These are phyloP conservation scores for Chaetomium sp. DNA, from an alignment of 2,329 filamentous ascomycete species.

Conservation along the genomic window DNA sequence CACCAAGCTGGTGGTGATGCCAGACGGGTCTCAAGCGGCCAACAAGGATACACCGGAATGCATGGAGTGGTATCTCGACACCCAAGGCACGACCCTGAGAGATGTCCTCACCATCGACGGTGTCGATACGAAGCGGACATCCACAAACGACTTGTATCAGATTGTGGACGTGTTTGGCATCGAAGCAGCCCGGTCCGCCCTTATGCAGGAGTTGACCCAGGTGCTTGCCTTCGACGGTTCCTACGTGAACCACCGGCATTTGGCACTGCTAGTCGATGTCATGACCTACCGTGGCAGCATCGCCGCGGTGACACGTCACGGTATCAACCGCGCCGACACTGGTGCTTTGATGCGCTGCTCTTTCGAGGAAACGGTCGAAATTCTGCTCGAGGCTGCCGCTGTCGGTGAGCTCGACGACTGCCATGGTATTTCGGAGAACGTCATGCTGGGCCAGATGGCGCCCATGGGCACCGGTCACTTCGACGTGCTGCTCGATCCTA, in stretches of 20 bases:
- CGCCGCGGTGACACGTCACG: slow-evolving; percentile 95
- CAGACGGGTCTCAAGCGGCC: slow-evolving; percentile 73
- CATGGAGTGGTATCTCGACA: slow-evolving; percentile 95
- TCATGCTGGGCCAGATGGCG: slow-evolving; percentile 96
- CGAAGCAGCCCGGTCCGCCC: slow-evolving; percentile 83
- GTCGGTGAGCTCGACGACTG: slow-evolving; percentile 97
- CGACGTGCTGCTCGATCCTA: slow-evolving; percentile 88
- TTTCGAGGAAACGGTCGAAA: slow-evolving; percentile 98
- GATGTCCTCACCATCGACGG: slow-evolving; percentile 84
- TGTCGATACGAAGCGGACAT: slow-evolving; percentile 82
- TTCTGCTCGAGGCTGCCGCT: slow-evolving; percentile 91
- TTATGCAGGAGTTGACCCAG: slow-evolving; percentile 85
- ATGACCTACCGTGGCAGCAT: slow-evolving; percentile 96
- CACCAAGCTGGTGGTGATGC: slow-evolving; percentile 64
- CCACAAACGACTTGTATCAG: slow-evolving; percentile 95
- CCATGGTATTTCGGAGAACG: slow-evolving; percentile 96
- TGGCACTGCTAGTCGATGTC: slow-evolving; percentile 91
- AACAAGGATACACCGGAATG: slow-evolving; percentile 74
- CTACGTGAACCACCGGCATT: slow-evolving; percentile 98
- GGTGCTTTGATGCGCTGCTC: slow-evolving; percentile 99
- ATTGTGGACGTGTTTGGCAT: slow-evolving; percentile 95
- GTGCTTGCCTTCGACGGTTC: slow-evolving; percentile 98
- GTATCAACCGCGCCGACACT: slow-evolving; percentile 97
- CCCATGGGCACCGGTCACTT: slow-evolving; percentile 97
- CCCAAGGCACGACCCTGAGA: slow-evolving; percentile 82